These are phyloP conservation scores for Scheffersomyces quercinus DNA, from an alignment of 1,139 yeast genomes.

Conservation along the genomic window DNA sequence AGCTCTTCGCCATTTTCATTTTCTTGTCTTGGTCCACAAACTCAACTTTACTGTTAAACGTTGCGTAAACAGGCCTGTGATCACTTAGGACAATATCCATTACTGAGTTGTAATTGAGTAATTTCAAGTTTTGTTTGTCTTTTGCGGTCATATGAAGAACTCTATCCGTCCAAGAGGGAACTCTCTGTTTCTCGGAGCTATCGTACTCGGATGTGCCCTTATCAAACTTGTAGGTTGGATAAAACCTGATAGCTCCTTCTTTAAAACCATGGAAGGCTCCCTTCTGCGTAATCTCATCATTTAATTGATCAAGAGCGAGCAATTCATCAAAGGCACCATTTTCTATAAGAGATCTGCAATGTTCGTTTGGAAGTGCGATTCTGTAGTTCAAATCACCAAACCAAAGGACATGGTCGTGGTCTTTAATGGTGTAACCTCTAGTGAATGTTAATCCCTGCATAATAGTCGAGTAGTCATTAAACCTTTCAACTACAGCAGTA, in stretches of 20 bases:
- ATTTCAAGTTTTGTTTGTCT: conserved; percentile 48
- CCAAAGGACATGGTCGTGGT: conserved; percentile 90
- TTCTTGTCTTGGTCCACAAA: conserved; percentile 53
- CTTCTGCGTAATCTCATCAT: conserved; percentile 63
- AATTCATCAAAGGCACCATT: conserved; percentile 50
- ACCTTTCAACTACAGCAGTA: conserved; percentile 81
- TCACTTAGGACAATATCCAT: conserved; percentile 70
- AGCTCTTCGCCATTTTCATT: conserved; percentile 26
- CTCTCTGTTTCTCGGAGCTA: conserved; percentile 86
- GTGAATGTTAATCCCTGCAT: conserved; percentile 76
- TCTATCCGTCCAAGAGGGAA: conserved; percentile 98
- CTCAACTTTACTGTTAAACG: conserved; percentile 64
- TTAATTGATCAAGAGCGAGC: conserved; percentile 78
- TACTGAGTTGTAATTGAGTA: conserved; percentile 60
- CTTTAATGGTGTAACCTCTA: conserved; percentile 65
- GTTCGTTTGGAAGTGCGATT: conserved; percentile 71
- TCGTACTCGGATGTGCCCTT: conserved; percentile 84
- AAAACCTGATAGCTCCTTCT: conserved; percentile 70
- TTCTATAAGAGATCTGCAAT: conserved; percentile 60
- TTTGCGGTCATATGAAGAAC: conserved; percentile 50
- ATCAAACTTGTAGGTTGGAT: conserved; percentile 93
- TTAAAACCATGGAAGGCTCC: conserved; percentile 87
- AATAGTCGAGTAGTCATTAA: conserved; percentile 82
- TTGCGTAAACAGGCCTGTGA: conserved; percentile 88
- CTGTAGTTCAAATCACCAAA: conserved; percentile 95